Conservation (phyloP, 2,329 filamentous ascomycete genomes). For the Trichoderma pleuroti region DNA sequence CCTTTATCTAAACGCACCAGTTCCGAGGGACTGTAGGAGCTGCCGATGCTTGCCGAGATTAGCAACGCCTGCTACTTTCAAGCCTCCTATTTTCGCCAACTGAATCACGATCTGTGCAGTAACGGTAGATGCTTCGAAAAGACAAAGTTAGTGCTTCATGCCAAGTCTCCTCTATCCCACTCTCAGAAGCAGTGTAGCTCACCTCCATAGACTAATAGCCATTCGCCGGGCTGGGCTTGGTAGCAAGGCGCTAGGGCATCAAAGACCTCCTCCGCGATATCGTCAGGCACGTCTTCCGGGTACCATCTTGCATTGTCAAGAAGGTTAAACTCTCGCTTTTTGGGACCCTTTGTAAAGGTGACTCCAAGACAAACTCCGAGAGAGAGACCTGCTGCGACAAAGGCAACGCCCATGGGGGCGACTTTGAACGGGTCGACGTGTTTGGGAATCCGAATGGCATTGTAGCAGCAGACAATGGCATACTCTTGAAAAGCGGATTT, state of each 20-base stretch:
- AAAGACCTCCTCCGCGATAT: constrained; percentile 12
- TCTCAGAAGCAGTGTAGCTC: background rate
- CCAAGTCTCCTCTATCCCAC: background rate
- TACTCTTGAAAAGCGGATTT: constrained; percentile 16
- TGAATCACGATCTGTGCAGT: constrained; percentile 6
- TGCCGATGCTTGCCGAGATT: background rate
- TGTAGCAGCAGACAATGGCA: constrained; percentile 16
- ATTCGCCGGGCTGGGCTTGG: constrained; percentile 15
- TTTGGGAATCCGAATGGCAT: constrained; percentile 15
- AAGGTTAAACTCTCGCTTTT: constrained; percentile 12
- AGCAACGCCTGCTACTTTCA: constrained; percentile 9
- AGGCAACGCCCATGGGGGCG: constrained; percentile 13
- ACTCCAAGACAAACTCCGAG: constrained; percentile 12
- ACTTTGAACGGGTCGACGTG: constrained; percentile 15
- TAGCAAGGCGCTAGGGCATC: constrained; percentile 10
- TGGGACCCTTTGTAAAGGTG: constrained; percentile 4
- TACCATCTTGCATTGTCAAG: background rate
- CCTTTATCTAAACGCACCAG: background rate
- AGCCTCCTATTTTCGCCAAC: constrained; percentile 8
- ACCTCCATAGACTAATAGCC: constrained; percentile 15
- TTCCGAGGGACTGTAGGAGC: background rate
- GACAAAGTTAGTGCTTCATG: background rate
- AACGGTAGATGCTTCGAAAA: constrained; percentile 7
- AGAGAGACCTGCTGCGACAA: constrained; percentile 2
- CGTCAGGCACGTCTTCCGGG: constrained; percentile 15